Base-by-base conservation (phyloP, 345 rosid genomes). In the Turnera subulata region DNA sequence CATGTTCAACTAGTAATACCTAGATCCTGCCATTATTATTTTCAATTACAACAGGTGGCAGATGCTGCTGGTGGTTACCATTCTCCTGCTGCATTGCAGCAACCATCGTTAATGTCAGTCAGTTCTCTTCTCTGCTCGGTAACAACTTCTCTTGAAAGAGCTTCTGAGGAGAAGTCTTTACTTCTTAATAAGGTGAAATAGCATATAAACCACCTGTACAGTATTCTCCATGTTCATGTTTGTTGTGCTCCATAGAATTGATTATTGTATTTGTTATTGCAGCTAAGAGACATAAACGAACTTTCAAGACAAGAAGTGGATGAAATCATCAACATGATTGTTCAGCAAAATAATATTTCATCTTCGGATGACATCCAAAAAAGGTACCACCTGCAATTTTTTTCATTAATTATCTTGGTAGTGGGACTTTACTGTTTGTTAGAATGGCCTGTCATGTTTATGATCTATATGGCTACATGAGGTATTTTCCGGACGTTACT, bases 261-360 rank as follows among this genome's bases (percentile, higher is more conserved):
- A 44, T 50, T 47, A 37, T 32, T 18, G 2, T 16, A 11, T 32
- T 11, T 62, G 58, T 46, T 43, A 55, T 61, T 73, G 59, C 80
- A 89, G 98, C 84, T 92, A 65, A 85, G 73, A 45, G 94, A 89
- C 69, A 79, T 92, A 76, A 92, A 86, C 71, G 97, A 92, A 72
- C 81, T 86, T 39, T 89, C 98, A 66, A 83, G 96, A 59, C 97
- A 89, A 80, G 96, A 92, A 68, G 97, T 92, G 47, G 97, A 92
- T 73, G 91, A 82, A 67, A 79, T 89, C 51, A 86, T 92, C 57
- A 83, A 70, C 62, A 78, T 83, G 78, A 89, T 81, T 71, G 76
- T 68, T 69, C 75, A 60, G 68, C 78, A 76, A 62, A 86, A 83
- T 58, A 62, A 56, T 66, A 74, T 76, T 70, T 78, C 86, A 46